Evolutionary conservation across 805 yeast genomes (phyloP), one percentile per base, ranked within the genome.

Genomic region (Lachancea quebecensis): DNA sequence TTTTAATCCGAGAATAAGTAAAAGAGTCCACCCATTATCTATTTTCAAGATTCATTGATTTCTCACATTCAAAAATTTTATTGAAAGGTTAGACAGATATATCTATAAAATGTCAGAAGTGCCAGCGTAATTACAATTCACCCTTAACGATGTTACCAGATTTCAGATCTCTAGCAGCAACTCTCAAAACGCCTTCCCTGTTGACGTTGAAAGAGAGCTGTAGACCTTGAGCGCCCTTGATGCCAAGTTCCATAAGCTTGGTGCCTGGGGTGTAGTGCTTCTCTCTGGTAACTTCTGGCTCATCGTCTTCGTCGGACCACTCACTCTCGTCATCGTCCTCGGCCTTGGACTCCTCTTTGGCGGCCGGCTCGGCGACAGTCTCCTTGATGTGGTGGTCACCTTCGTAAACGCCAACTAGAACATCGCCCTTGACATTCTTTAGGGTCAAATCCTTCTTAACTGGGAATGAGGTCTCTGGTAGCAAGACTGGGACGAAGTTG

Each of bases 381-480:
- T 88, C 95, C 70, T 82, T 81, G 57, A 90, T 72, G 56, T 85
- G 78, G 62, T 90, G 78, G 66, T 83, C 82, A 67, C 93, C 96
- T 71, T 90, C 97, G 66, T 75, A 82, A 52, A 93, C 75, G 62
- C 82, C 81, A 50, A 93, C 66, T 44, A 80, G 69, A 36, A 80
- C 85, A 48, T 81, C 74, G 45, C 77, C 81, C 39, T 72, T 75
- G 50, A 74, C 72, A 42, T 82, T 81, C 52, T 77, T 73, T 55
- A 91, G 74, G 42, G 78, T 70, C 50, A 85, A 57, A 12, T 87
- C 71, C 69, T 82, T 85, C 69, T 87, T 85, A 61, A 87, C 85
- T 54, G 99, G 99, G 67, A 81, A 81, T 27, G 96, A 86, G 44
- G 98, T 86, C 70, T 89, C 91, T 42, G 81, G 77, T 49, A 84